Base-by-base conservation (phyloP, 345 rosid genomes). In the Microcos paniculata region DNA sequence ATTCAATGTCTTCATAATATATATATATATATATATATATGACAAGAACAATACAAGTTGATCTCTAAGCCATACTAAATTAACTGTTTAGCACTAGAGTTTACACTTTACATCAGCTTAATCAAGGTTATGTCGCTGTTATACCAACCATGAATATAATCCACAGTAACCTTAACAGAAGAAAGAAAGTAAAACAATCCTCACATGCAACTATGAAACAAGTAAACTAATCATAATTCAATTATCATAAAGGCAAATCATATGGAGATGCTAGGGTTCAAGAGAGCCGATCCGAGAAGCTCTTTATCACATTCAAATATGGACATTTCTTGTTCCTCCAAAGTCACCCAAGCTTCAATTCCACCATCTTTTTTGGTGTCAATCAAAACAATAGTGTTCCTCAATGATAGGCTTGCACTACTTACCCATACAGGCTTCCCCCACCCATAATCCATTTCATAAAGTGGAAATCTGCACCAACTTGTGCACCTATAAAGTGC, bases 311-410 rank as follows among this genome's bases (percentile, higher is more conserved):
- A 16, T 69, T 76, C 63, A 28, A 80, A 58, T 58, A 46, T 46
- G 40, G 61, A 68, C 80, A 72, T 80, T 33, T 76, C 80, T 24
- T 64, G 68, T 55, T 73, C 62, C 4, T 57, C 76, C 49, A 71
- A 43, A n/a, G 82, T 80, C 19, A 80, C 66, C 79, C 79, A 75
- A 33, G 73, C 79, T 45, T 80, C 79, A 6, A 75, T 53, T 46
- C 77, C 75, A 21, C 57, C 73, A 3, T 63, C 70, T 8, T 6
- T 18, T 56, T 49, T 64, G 14, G 58, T 45, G 31, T 80, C 77
- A 24, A 80, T 16, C 73, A 80, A 10, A 9, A 76, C 24, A 49
- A 55, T 38, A 4, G 64, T 59, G 55, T 71, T 76, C 66, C 65
- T 75, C 28, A 62, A 62, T 30, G 55, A 14, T 72, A 55, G n/a